Conservation (phyloP, 345 rosid species). For the Brassica nigra region DNA sequence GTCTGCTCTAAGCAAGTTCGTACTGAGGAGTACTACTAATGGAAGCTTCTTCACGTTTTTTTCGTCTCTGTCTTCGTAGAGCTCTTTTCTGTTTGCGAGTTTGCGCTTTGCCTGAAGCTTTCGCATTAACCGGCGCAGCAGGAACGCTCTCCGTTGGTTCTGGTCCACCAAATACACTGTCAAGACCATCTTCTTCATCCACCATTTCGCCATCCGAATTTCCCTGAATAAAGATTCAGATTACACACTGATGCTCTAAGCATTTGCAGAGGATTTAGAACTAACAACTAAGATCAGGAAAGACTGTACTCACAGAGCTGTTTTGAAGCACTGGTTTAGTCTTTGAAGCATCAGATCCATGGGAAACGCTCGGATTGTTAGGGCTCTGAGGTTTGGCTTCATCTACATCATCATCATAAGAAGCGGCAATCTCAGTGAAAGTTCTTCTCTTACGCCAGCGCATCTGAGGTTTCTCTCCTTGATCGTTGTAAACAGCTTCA, state of each 20-base stretch:
- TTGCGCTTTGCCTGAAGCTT: constrained; percentile 22
- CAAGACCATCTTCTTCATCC: constrained; percentile 39
- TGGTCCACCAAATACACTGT: constrained; percentile 34
- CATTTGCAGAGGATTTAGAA: constrained; percentile 6
- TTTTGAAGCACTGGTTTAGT: constrained; percentile 11
- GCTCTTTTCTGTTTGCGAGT: constrained; percentile 43
- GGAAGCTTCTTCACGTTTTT: constrained; percentile 40
- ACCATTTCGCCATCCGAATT: constrained; percentile 20
- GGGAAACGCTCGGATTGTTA: constrained; percentile 7
- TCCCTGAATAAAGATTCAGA: constrained; percentile 24
- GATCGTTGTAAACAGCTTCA: constrained; percentile 75
- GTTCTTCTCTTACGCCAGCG: constrained; percentile 74
- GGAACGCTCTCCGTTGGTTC: constrained; percentile 31
- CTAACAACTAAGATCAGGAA: not conserved
- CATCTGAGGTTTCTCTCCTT: constrained; percentile 56
- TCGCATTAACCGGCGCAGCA: not conserved
- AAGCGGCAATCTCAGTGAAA: constrained; percentile 45
- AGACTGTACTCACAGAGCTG: constrained; percentile 31
- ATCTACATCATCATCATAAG: constrained; percentile 28
- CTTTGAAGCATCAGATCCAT: constrained; percentile 31
- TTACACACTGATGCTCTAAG: constrained; percentile 10
- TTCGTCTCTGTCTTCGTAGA: constrained; percentile 37
- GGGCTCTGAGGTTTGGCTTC: constrained; percentile 29
- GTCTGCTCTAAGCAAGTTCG: constrained; percentile 28
- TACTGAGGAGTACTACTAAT: constrained; percentile 20